phyloP scores from a whole-genome alignment of 331 rosid species.

The Stylosanthes scabra region DNA sequence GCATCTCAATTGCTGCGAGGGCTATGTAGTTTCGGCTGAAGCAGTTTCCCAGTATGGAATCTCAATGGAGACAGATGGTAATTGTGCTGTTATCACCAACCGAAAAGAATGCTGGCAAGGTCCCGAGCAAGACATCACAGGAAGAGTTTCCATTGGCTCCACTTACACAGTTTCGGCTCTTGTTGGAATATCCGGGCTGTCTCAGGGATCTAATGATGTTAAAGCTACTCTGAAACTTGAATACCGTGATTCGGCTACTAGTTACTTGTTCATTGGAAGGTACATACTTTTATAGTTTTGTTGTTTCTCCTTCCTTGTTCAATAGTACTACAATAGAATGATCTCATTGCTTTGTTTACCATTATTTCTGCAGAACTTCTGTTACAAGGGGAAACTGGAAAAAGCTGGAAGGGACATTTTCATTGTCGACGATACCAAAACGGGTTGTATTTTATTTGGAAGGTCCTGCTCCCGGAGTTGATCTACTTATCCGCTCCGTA shows the following conservation, averaged over 20 bases:
- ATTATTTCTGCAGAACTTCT: constrained; percentile 64
- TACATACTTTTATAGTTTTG: constrained; percentile 37
- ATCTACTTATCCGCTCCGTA: constrained; percentile 72
- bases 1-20: constrained; percentile 77
- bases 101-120: constrained; percentile 97
- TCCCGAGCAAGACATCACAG: constrained; percentile 87
- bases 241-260: constrained; percentile 61
- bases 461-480: constrained; percentile 91
- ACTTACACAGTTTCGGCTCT: constrained; percentile 69
- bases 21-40: constrained; percentile 59
- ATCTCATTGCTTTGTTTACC: constrained; percentile 7
- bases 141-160: constrained; percentile 55
- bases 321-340: constrained; percentile 26
- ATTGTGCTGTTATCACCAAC: constrained; percentile 67
- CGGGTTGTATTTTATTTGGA: constrained; percentile 77
- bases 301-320: constrained; percentile 31
- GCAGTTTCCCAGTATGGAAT: constrained; percentile 47
- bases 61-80: constrained; percentile 36
- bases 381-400: constrained; percentile 70
- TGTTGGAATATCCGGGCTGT: constrained; percentile 80
- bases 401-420: constrained; percentile 80
- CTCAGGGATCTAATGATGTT: constrained; percentile 68
- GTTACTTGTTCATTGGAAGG: constrained; percentile 77
- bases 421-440: constrained; percentile 67
- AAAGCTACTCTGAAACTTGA: constrained; percentile 84